Conservation (phyloP, 148 eudicot species). For the Drosera capensis region DNA sequence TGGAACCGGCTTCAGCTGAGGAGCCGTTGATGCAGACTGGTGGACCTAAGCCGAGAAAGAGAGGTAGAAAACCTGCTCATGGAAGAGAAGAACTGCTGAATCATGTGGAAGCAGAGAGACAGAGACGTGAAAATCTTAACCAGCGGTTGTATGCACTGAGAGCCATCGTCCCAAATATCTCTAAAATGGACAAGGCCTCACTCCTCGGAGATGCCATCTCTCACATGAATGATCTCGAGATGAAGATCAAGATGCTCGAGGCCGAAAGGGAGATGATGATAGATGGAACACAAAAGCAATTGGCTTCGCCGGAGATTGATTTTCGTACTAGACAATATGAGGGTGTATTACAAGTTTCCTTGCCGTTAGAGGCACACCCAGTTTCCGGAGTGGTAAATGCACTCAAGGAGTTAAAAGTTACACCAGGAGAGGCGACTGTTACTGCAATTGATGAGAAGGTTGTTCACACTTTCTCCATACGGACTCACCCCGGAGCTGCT, state of each 20-base stretch:
- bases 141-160: slow-evolving; percentile 89
- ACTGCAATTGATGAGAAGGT: slow-evolving; percentile 51
- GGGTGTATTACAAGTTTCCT: slow-evolving; percentile 56
- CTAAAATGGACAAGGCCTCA: slow-evolving; percentile 97
- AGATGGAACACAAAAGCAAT: slow-evolving; percentile 19
- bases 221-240: slow-evolving; percentile 70
- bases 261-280: slow-evolving; percentile 44
- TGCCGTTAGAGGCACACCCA: slow-evolving; percentile 69
- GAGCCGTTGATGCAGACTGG: slow-evolving; percentile 26
- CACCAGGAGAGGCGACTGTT: slow-evolving; percentile 45
- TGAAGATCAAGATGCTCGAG: slow-evolving; percentile 51
- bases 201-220: slow-evolving; percentile 89
- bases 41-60: slow-evolving; percentile 60
- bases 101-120: slow-evolving; percentile 88
- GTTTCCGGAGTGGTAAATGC: slow-evolving; percentile 49
- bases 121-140: slow-evolving; percentile 87
- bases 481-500: slow-evolving; percentile 38
- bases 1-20: slow-evolving; percentile 35
- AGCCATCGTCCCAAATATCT: slow-evolving; percentile 90
- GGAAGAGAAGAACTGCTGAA: slow-evolving; percentile 88
- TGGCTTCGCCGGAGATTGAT: slow-evolving; percentile 37
- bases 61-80: slow-evolving; percentile 80
- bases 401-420: slow-evolving; percentile 48
- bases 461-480: slow-evolving; percentile 70
- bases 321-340: slow-evolving; percentile 52